Percentiles rank a stretch among this genome's conserved stretches.
Evolutionary conservation across 23 red algal genomes (phyloP).

Genomic region (Gracilaria domingensis): DNA sequence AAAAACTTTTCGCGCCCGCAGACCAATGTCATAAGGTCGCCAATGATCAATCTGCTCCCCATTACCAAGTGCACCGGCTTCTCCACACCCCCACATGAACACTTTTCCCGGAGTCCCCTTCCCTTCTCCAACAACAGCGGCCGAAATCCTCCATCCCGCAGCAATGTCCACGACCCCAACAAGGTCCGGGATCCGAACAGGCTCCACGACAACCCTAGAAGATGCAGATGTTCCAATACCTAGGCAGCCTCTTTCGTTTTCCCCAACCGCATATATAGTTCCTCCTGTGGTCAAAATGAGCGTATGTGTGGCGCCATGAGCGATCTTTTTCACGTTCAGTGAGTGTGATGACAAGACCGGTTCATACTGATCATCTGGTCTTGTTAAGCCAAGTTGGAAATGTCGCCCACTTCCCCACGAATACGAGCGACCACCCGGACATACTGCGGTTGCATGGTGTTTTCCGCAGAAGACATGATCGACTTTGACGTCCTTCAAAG

Average conservation of each 20-base stretch:
- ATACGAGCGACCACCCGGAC: slow-evolving; percentile 17
- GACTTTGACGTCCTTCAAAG: slow-evolving; percentile 7
- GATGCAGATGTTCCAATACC: slow-evolving; percentile 17
- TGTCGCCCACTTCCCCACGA: slow-evolving; percentile 61
- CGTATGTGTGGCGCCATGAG: slow-evolving; percentile 41
- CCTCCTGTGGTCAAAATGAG: slow-evolving; percentile 50
- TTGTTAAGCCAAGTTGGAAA: slow-evolving; percentile 6
- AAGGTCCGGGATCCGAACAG: slow-evolving; percentile 1
- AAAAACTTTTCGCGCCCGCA: slow-evolving; percentile 33
- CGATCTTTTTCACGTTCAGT: slow-evolving; percentile 46
- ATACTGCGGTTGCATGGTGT: slow-evolving; percentile 33
- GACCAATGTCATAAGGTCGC: slow-evolving; percentile 33
- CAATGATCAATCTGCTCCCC: slow-evolving; percentile 33
- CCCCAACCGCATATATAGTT: slow-evolving; percentile 46
- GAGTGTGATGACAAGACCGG: background rate
- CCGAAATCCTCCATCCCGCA: slow-evolving; percentile 41
- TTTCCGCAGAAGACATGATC: slow-evolving; percentile 20
- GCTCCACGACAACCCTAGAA: background rate
- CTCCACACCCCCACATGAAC: slow-evolving; percentile 44
- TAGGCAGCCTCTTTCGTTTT: slow-evolving; percentile 50
- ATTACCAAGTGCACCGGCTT: slow-evolving; percentile 44
- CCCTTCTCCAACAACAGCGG: slow-evolving; percentile 20
- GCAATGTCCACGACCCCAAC: slow-evolving; percentile 37
- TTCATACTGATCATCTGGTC: slow-evolving; percentile 19
- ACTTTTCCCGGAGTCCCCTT: background rate